Conservation (phyloP, 352 stramenopile species). For the Hyaloperonospora brassicae region DNA sequence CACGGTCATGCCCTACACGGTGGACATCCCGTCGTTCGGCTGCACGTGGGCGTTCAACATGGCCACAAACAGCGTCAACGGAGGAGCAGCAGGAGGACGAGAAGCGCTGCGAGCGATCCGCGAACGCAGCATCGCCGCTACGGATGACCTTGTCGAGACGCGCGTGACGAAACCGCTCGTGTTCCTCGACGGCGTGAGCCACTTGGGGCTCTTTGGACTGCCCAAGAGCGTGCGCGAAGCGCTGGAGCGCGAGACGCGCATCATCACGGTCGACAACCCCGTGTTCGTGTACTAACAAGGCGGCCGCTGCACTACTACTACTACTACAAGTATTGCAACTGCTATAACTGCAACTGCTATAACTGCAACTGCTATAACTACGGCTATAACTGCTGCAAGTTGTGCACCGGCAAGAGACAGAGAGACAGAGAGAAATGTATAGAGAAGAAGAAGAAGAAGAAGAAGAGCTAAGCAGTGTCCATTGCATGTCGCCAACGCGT, state of each 20-base stretch:
- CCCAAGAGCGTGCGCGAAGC: constrained; percentile 87
- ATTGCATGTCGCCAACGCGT: constrained; percentile 18
- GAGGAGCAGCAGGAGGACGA: constrained; percentile 16
- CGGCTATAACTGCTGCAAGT: too few species aligned
- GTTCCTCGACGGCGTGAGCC: constrained; percentile 89
- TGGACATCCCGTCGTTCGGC: constrained; percentile 91
- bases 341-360: too few species aligned
- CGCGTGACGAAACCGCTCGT: constrained; percentile 62
- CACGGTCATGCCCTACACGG: constrained; percentile 87
- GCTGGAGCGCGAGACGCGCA: constrained; percentile 80
- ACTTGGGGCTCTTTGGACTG: constrained; percentile 86
- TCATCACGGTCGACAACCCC: constrained; percentile 94
- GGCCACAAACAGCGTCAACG: constrained; percentile 64
- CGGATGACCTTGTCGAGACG: constrained; percentile 53
- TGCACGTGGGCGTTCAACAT: constrained; percentile 93
- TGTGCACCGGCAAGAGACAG: too few species aligned
- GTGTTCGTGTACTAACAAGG: constrained; percentile 92
- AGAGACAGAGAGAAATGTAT: too few species aligned
- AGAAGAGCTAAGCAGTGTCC: constrained; percentile 9
- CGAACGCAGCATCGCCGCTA: constrained; percentile 50
- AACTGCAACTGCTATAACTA: too few species aligned
- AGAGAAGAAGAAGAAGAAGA: too few species aligned
- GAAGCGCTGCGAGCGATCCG: constrained; percentile 15
- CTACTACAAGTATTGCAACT: too few species aligned
- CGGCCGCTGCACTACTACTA: not conserved